Evolutionary conservation across 176 grass and related monocot genomes (phyloP), one percentile per base, ranked within the genome.

Genomic region (Miscanthus lutarioriparius): DNA sequence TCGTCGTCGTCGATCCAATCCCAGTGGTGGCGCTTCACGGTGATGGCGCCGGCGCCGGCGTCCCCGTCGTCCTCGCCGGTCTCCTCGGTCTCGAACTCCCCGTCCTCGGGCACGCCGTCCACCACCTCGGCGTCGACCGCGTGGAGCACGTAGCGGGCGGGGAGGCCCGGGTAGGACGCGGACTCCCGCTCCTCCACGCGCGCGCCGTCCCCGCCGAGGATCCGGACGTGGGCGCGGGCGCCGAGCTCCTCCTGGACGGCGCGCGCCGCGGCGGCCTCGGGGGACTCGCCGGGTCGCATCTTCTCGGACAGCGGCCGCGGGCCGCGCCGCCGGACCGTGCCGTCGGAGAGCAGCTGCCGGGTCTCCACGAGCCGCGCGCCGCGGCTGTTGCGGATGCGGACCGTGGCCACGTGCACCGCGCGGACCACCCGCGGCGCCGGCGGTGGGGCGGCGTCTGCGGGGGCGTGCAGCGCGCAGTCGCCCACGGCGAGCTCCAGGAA

Each of bases 401-500:
- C 90, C n/a, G 85, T 86, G 36, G 88, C 91, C 1, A 98, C 93
- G 26, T 91, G 88, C 48, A 98, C 96, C 16, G 86, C 90, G 68
- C 96, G 93, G 66, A 98, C 84, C 2, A 89, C 66, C 2, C 3
- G 28, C 41, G 39, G 62, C 9, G n/a, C 45, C 1, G 39, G 41
- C 7, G 28, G 58, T 13, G 27, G 11, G 70, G 37, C 19, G 38
- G 71, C 22, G 75, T 11, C 5, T 44, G 77, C 11, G 10, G 76
- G 37, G 39, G 38, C 22, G 38, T 91, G 71, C 17, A 97, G 92
- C 16, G 69, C 51, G 74, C 89, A 88, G 68, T 95, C 96, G 17
- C 96, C 93, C n/a, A 90, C 88, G 41, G 85, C 87, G 80, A 98
- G 83, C 93, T 98, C 93, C 9, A 94, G 85, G 85, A 93, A 98